Evolutionary conservation across 352 stramenopile genomes (phyloP), one percentile per base, ranked within the genome.

Genomic region (Aphanomyces astaci): DNA sequence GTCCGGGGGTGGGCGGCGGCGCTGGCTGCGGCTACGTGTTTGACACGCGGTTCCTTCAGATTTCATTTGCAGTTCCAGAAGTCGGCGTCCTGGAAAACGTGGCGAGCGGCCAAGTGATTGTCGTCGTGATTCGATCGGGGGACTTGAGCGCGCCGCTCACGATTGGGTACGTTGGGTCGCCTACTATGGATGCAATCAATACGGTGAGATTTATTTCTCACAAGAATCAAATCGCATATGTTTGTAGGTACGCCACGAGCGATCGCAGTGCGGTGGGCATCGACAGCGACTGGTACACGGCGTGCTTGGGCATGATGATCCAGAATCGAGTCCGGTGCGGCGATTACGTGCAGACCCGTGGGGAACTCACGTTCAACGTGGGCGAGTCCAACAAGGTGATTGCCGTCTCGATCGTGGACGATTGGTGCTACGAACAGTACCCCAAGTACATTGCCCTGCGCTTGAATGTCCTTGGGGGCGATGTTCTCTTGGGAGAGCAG

Each of bases 361-460:
- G 95, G 2, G 82, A 96, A 54, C 55, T 98, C 7, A 96, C 88
- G 10, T 98, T 99, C 56, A 79, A 83, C 17, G 76, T 78, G 0
- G 91, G 91, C 0, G 88, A 96, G 55, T 88, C 77, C 5, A 85
- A 86, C 53, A 89, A 89, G 30, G 81, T 94, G 53, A 87, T 98
- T 66, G 84, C 82, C 13, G 79, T 98, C 28, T 77, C 82, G n/a
- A 89, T 98, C 39, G 90, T 98, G 56, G 92, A 99, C 68, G 94
- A 99, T 75, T 77, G 79, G 27, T 98, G 95, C 75, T 80, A 83
- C 45, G 94, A 98, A 71, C 75, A 71, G 27, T 82, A 87, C 71
- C 74, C 89, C 13, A 85, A 98, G 73, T 96, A 94, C 69, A 91
- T 98, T 48, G 76, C 96, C 45, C 78, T 98, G 25, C 94, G 88